Conservation (phyloP, 352 stramenopile species). For the Pythium graminicola region DNA sequence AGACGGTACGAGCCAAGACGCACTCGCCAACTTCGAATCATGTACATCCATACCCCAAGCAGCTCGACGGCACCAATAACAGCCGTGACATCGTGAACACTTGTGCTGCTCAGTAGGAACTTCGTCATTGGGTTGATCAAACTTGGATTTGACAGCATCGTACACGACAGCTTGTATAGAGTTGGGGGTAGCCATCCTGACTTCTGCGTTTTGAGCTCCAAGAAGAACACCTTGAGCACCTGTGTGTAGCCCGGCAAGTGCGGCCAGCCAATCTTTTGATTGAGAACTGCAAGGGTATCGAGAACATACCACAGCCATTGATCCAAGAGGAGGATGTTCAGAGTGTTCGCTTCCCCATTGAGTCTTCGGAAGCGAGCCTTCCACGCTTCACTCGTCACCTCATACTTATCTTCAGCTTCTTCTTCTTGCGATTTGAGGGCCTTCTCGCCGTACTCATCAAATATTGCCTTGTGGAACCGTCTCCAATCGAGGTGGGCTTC, state of each 20-base stretch:
- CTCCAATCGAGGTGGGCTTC: conserved; percentile 85
- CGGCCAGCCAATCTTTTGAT: conserved; percentile 86
- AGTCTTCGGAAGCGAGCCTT: conserved; percentile 76
- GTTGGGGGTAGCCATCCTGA: conserved; percentile 80
- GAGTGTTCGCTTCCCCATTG: conserved; percentile 74
- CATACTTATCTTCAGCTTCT: conserved; percentile 87
- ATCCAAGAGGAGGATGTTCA: conserved; percentile 84
- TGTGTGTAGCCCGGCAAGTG: conserved; percentile 82
- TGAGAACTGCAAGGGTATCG: conserved; percentile 82
- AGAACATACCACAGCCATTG: conserved; percentile 89
- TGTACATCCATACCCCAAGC: conserved; percentile 88
- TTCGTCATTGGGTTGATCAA: conserved; percentile 90
- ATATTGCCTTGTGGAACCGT: conserved; percentile 86
- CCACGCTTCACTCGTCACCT: conserved; percentile 78
- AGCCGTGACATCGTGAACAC: conserved; percentile 79
- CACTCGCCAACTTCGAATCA: conserved; percentile 88
- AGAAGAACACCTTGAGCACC: conserved; percentile 85
- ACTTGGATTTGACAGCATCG: conserved; percentile 81
- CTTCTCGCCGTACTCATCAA: conserved; percentile 83
- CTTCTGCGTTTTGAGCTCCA: conserved; percentile 86
- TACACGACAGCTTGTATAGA: conserved; percentile 86
- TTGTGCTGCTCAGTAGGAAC: conserved; percentile 82
- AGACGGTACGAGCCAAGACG: conserved; percentile 79
- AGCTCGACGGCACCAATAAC: conserved; percentile 84
- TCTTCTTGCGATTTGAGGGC: conserved; percentile 80